Base-by-base conservation (phyloP, 2,329 filamentous ascomycete species). In the Monosporascus sp. region DNA sequence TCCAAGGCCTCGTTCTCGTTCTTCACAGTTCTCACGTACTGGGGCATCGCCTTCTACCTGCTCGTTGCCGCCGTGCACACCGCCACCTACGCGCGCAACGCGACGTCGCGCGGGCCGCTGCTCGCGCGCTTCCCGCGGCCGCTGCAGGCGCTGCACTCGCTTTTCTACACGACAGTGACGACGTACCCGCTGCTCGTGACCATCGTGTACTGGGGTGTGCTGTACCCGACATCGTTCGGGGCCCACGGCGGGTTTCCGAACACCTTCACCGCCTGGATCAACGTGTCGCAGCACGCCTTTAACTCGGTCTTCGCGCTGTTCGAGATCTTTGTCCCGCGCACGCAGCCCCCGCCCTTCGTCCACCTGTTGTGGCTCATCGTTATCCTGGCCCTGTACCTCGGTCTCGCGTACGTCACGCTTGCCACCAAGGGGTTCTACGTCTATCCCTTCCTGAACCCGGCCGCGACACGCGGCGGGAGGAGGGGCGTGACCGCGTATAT, bases 1-100 rank as follows among this genome's bases (percentile, higher is more conserved):
- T 17, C 41, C 8, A 44, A 44, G 41, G 5, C n/a, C n/a, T 44
- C 41, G 41, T 94, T 95, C 74, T 89, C 85, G 62, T 95, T 83
- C 77, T 95, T 96, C 75, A 95, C 90, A 27, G 77, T 85, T 64
- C 75, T 94, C 54, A 89, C 87, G 9, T 94, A 87, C 77, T 94
- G 88, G 88, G 89, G 89, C 2, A 72, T 93, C 37, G 85, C 81
- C 24, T 93, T 92, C 73, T 96, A 95, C 76, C 86, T 87, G 67
- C 76, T 85, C 53, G 74, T 86, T 63, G 77, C 87, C 1, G 77
- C 86, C 18, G 57, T 82, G 18, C 89, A 95, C 74, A 90, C 88
- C 6, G 72, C 82, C 50, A 78, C 77, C 48, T 94, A 93, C 72
- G 79, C 80, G 14, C 70, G 73, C 43, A 72, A 72, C 27, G 77